Percentiles rank a stretch among this genome's conserved stretches.
Conservation (phyloP, 495 filamentous ascomycete genomes). For the Penicillium manginii region DNA sequence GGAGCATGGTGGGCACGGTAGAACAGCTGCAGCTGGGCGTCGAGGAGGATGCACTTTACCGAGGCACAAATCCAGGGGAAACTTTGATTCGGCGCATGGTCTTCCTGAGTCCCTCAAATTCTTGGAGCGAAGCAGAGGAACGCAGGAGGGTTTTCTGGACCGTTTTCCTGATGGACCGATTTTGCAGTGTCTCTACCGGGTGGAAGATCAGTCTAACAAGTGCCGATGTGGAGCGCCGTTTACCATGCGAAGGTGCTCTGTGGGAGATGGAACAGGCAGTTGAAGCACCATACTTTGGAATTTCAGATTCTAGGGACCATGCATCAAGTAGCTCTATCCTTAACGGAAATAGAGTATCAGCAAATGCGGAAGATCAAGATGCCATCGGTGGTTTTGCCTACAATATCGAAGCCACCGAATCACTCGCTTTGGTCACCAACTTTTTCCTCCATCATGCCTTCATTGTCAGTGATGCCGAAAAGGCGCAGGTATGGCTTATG, state of each 20-base stretch:
- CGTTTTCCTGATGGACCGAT: slow-evolving; percentile 31
- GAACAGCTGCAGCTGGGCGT: slow-evolving; percentile 28
- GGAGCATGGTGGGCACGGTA: slow-evolving; percentile 29
- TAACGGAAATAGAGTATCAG: neutral
- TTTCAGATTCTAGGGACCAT: slow-evolving; percentile 14
- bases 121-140: slow-evolving; percentile 31
- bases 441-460: slow-evolving; percentile 19
- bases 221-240: slow-evolving; percentile 42
- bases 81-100: slow-evolving; percentile 37
- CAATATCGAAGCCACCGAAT: slow-evolving; percentile 31
- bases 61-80: slow-evolving; percentile 16
- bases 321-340: neutral
- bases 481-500: slow-evolving; percentile 39
- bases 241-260: slow-evolving; percentile 38
- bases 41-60: slow-evolving; percentile 30
- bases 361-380: neutral
- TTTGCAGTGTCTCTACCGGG: slow-evolving; percentile 31
- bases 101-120: slow-evolving; percentile 27
- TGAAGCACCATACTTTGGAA: slow-evolving; percentile 27
- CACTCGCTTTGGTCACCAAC: slow-evolving; percentile 10
- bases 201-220: slow-evolving; percentile 26
- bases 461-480: slow-evolving; percentile 29
- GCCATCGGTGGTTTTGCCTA: slow-evolving; percentile 17
- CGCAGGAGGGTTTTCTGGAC: slow-evolving; percentile 32
- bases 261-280: slow-evolving; percentile 27